phyloP scores from a whole-genome alignment of 2,329 filamentous ascomycete genomes.

The Verticillium klebahnii region DNA sequence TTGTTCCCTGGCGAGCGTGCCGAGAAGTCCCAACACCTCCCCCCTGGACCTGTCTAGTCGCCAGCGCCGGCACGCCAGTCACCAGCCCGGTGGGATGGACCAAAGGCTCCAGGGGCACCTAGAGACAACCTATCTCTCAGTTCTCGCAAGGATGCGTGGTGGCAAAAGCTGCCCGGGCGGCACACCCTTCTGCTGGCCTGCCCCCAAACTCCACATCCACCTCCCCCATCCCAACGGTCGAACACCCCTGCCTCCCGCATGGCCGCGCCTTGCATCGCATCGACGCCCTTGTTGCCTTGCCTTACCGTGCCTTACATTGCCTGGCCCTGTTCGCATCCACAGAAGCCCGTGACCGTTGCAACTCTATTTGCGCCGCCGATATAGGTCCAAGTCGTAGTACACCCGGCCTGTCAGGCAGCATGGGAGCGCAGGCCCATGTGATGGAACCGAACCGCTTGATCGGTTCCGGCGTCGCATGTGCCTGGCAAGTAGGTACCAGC shows the following conservation, averaged over 20 bases:
- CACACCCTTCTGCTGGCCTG: not conserved
- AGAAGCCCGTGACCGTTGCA: not conserved
- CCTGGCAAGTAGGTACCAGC: not conserved
- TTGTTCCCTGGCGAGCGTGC: not conserved
- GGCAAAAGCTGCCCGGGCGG: not conserved
- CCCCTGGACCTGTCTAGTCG: not conserved
- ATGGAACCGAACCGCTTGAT: not conserved
- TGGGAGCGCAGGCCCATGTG: not conserved
- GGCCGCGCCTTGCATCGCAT: not conserved
- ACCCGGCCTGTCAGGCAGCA: not conserved
- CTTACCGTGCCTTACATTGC: constrained; percentile 4
- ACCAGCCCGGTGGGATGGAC: not conserved
- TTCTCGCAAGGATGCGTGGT: not conserved
- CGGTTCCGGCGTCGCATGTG: not conserved
- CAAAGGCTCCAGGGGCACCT: not conserved
- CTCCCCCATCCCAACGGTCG: constrained; percentile 3
- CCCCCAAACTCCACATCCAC: not conserved
- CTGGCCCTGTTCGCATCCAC: not conserved
- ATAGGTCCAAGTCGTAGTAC: not conserved
- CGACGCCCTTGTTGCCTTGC: constrained; percentile 1
- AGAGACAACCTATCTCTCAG: not conserved
- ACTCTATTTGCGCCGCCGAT: not conserved
- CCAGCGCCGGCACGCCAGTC: constrained; percentile 17
- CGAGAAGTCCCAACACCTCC: not conserved
- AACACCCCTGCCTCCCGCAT: constrained; percentile 4